These are phyloP conservation scores for Mucor lusitanicus DNA, from an alignment of 371 early-diverging fungal species.

Conservation along the genomic window DNA sequence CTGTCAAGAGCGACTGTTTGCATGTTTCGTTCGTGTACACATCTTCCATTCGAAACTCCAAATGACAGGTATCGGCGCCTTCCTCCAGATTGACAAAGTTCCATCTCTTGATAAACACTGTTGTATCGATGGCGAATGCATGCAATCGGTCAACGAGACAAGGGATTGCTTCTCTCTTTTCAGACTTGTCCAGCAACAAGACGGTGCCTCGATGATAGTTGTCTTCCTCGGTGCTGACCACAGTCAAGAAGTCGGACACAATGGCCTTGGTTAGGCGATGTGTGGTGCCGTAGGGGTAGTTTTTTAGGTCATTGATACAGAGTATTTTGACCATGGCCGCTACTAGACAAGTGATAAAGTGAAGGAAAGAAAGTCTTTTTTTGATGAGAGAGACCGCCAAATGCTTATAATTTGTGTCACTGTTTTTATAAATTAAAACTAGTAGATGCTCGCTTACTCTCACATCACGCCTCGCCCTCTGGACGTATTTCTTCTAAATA, in stretches of 20 bases:
- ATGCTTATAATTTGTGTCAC: background rate
- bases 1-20: background rate
- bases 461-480: no score
- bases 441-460: no score
- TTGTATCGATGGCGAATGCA: background rate
- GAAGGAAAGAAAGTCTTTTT: background rate
- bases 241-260: background rate
- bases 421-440: no score
- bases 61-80: background rate
- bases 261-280: no score
- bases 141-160: slow-evolving; percentile 16
- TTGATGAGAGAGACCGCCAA: background rate
- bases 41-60: slow-evolving; percentile 14
- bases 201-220: background rate
- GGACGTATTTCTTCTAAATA: no score
- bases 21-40: background rate
- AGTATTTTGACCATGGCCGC: background rate
- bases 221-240: background rate
- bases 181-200: background rate
- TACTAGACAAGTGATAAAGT: background rate
- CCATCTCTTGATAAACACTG: slow-evolving; percentile 17
- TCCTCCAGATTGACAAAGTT: slow-evolving; percentile 6
- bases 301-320: background rate
- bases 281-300: background rate
- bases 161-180: background rate